Evolutionary conservation across 495 filamentous ascomycete species (phyloP).

Genomic region (Daldinia bambusicola): DNA sequence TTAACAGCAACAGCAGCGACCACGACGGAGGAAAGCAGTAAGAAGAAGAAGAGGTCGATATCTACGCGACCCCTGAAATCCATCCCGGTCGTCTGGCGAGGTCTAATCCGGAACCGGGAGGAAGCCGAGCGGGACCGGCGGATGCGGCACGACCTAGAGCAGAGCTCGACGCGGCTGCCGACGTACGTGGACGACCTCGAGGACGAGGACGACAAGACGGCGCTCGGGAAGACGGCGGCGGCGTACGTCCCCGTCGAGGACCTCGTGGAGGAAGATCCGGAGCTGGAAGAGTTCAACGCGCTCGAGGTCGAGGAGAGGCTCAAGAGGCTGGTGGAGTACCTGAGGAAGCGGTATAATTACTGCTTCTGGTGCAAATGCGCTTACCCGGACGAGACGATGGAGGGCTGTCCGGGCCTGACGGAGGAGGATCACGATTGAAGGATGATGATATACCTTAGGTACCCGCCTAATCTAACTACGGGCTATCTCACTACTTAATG

Average conservation of each 20-base stretch:
- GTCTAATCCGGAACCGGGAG: slow-evolving; percentile 72
- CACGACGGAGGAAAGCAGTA: too few species aligned
- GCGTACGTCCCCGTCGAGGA: slow-evolving; percentile 69
- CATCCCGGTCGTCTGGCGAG: slow-evolving; percentile 83
- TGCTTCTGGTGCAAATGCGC: slow-evolving; percentile 97
- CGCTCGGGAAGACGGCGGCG: slow-evolving; percentile 56
- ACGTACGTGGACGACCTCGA: slow-evolving; percentile 64
- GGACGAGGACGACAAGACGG: slow-evolving; percentile 60
- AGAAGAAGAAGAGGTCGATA: slow-evolving; percentile 58
- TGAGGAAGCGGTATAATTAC: slow-evolving; percentile 78
- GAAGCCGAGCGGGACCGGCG: slow-evolving; percentile 74
- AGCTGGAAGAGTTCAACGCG: slow-evolving; percentile 85
- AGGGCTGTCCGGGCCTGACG: slow-evolving; percentile 87
- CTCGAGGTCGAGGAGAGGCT: slow-evolving; percentile 72
- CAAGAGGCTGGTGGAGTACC: slow-evolving; percentile 68
- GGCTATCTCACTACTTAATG: not conserved
- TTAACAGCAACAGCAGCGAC: not conserved
- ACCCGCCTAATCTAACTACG: too few species aligned
- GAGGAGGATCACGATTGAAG: slow-evolving; percentile 91
- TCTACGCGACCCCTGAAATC: slow-evolving; percentile 60
- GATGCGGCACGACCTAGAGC: slow-evolving; percentile 75
- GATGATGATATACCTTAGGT: not conserved
- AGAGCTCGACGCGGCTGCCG: slow-evolving; percentile 63
- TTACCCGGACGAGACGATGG: slow-evolving; percentile 77
- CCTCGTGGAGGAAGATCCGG: slow-evolving; percentile 81